A percentile compares a stretch with the other conserved stretches of the same genome.
Evolutionary conservation across 345 rosid genomes (phyloP).

Genomic region (Eucalyptus microcorys): DNA sequence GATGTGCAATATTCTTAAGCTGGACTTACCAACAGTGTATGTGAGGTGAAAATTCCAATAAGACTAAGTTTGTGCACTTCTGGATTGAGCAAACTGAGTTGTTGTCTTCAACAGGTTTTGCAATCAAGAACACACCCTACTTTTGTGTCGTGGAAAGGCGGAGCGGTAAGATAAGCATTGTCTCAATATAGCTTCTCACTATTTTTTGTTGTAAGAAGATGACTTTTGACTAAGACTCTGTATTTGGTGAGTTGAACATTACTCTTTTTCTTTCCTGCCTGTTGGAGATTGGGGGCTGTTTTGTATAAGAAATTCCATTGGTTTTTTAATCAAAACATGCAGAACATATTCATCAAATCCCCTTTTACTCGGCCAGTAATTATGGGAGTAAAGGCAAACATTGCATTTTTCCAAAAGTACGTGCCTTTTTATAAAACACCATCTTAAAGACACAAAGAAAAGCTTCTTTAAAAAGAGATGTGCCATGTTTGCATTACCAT

Average conservation of each 20-base stretch:
- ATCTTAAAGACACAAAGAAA: not conserved
- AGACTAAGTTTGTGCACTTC: not conserved
- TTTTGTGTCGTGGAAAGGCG: constrained; percentile 79
- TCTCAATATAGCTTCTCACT: not conserved
- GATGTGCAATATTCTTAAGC: not conserved
- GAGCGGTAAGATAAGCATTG: constrained; percentile 44
- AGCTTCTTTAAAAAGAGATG: not conserved
- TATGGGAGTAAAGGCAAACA: not conserved
- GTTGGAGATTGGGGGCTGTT: not conserved
- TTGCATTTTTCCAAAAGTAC: not conserved
- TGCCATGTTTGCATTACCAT: not conserved
- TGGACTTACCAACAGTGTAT: not conserved
- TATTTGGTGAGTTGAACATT: not conserved
- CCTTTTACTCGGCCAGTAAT: not conserved
- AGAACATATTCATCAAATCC: not conserved
- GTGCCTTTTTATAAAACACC: not conserved
- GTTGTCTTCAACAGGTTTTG: constrained; percentile 38
- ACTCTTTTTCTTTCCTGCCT: not conserved
- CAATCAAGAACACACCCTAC: constrained; percentile 65
- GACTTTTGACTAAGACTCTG: not conserved
- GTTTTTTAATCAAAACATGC: not conserved
- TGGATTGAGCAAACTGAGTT: not conserved
- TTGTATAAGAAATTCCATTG: not conserved
- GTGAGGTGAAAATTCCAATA: not conserved
- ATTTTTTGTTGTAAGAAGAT: not conserved